phyloP scores from a whole-genome alignment of 169 alveolate species.

The Babesia microti region DNA sequence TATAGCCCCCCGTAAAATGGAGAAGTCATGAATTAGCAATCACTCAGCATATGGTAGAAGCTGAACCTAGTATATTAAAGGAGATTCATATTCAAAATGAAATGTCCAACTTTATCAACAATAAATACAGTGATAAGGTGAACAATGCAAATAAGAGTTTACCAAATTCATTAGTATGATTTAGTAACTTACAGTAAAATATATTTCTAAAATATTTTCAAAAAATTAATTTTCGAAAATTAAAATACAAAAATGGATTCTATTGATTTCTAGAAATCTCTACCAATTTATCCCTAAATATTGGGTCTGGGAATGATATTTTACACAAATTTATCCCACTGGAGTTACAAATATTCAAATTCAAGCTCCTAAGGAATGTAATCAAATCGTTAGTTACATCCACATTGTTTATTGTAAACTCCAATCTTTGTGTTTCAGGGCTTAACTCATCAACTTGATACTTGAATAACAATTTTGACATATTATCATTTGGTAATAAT shows the following conservation, averaged over 20 bases:
- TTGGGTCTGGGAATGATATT: conserved; percentile 39
- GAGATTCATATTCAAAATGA: conserved; percentile 47
- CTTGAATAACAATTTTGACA: too few relatives aligned
- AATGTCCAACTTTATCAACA: conserved; percentile 38
- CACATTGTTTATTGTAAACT: too few relatives aligned
- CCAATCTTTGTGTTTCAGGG: too few relatives aligned
- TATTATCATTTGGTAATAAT: too few relatives aligned
- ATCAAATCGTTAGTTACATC: too few relatives aligned
- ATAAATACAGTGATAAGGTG: conserved; percentile 1
- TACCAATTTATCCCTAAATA: conserved; percentile 10
- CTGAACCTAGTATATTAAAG: conserved; percentile 34
- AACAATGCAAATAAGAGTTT: neutral
- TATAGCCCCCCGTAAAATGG: conserved; percentile 44
- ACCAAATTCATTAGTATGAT: too few relatives aligned
- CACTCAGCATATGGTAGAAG: conserved; percentile 45
- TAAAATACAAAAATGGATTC: neutral
- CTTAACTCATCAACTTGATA: too few relatives aligned
- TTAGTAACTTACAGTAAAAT: neutral
- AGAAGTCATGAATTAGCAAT: conserved; percentile 45
- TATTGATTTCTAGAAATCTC: conserved; percentile 5
- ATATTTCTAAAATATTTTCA: neutral
- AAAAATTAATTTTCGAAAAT: neutral
- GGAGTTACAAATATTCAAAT: too few relatives aligned
- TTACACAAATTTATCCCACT: conserved; percentile 14
- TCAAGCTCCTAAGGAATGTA: too few relatives aligned